A percentile compares a stretch with the other conserved stretches of the same genome.
Conservation (phyloP, 148 eudicot genomes). For the Spergularia marina region DNA sequence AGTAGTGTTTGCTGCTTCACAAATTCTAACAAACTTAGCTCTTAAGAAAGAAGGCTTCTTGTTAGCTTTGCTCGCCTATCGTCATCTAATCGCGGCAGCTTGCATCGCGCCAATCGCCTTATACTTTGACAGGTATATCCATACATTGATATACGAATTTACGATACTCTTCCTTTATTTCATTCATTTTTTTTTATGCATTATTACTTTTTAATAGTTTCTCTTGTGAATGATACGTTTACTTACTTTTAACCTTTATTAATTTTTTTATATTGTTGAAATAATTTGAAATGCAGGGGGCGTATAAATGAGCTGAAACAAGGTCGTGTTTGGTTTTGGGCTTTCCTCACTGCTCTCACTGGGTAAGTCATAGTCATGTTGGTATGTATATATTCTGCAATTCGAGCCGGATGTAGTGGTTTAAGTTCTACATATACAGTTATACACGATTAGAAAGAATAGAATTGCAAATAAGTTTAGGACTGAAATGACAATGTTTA, state of each 20-base stretch:
- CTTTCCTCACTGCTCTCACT: conserved; percentile 10
- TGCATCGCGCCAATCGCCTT: conserved; percentile 56
- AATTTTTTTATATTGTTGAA: not conserved
- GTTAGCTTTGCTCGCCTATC: conserved; percentile 54
- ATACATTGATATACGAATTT: too few relatives aligned
- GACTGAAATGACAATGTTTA: too few relatives aligned
- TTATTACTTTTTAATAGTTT: too few relatives aligned
- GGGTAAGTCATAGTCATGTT: not conserved
- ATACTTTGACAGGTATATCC: conserved; percentile 44
- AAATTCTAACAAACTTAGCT: conserved; percentile 44
- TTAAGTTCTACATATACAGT: too few relatives aligned
- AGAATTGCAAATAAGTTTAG: too few relatives aligned
- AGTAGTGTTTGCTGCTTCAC: conserved; percentile 41
- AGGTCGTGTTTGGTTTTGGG: conserved; percentile 9
- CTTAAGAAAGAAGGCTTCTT: conserved; percentile 45
- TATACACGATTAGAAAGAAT: not conserved
- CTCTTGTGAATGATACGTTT: too few relatives aligned
- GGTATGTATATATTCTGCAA: too few relatives aligned
- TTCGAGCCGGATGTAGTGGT: too few relatives aligned
- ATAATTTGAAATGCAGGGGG: not conserved
- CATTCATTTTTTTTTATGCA: too few relatives aligned
- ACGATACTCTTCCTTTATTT: too few relatives aligned
- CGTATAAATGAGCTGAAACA: not conserved
- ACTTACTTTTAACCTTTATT: too few relatives aligned
- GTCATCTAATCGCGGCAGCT: conserved; percentile 50